Evolutionary conservation across 768 basidiomycete species (phyloP), one percentile per base, ranked within the genome.

Genomic region (Amanita muscaria): DNA sequence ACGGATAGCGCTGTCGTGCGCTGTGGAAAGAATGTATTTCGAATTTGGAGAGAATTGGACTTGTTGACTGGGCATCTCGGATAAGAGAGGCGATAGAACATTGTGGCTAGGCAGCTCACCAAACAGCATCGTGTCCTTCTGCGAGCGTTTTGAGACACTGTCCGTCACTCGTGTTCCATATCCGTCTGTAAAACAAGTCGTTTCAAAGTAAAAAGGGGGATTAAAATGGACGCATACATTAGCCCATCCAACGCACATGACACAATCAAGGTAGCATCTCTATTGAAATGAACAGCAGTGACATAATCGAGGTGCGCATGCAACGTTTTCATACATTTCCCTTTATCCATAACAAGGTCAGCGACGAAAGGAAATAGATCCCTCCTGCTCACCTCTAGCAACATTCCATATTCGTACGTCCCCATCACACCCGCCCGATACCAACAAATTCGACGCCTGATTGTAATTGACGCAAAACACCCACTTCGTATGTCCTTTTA

Each of bases 61-160:
- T 56, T 86, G 84, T 64, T 93, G 89, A 49, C 89, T 89, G 55
- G 11, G 35, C 16, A 18, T 36, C 27, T 4, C 36, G 16, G n/a
- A 10, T 14, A 23, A 16, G 21, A 27, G 19, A 33, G 3, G 23
- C 12, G 12, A 8, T 2, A 38, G 14, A 9, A 30, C 29, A 41
- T 3, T 22, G 16, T 16, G 15, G 12, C n/a, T 12, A 12, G 15
- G 3, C 23, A 7, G 18, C 67, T 12, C 56, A 89, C 85, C 79
- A 92, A 51, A 90, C 74, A 2, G 91, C 86, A 35, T 87, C 79
- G 40, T 85, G 80, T 14, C 88, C 88, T 63, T 96, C 91, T 8
- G 89, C 87, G 19, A 99, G 74, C 0, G 94, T 98, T 64, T 96
- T 97, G 22, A 99, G 74, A 62, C 94, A 99, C 56, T 97, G 92